phyloP scores from a whole-genome alignment of 768 basidiomycete species.

The Lactifluus pinguis region DNA sequence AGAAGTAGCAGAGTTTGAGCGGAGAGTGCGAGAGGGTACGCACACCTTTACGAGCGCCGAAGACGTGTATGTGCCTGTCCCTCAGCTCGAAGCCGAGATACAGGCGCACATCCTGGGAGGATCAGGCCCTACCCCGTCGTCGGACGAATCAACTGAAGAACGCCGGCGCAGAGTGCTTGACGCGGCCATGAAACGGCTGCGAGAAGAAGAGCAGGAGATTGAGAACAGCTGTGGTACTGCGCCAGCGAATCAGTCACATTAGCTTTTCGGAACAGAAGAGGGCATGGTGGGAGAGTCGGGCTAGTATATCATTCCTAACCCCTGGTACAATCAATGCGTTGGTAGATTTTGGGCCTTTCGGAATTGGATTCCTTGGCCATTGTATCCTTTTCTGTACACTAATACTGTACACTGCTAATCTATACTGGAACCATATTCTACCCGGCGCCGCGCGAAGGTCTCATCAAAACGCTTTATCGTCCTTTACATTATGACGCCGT shows the following conservation, averaged over 20 bases:
- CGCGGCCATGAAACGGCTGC: constrained; percentile 53
- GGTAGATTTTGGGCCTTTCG: not conserved
- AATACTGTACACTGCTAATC: not conserved
- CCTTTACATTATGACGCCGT: not conserved
- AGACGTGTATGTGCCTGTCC: constrained; percentile 41
- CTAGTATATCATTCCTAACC: not conserved
- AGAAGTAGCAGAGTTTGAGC: constrained; percentile 64
- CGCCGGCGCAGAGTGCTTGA: constrained; percentile 45
- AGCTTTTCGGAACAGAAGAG: not conserved
- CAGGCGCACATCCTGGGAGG: constrained; percentile 45
- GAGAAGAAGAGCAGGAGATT: constrained; percentile 59
- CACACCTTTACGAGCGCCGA: constrained; percentile 37
- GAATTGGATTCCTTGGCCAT: not conserved
- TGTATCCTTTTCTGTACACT: not conserved
- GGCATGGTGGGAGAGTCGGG: no score
- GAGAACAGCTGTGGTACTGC: constrained; percentile 63
- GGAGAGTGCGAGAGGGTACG: constrained; percentile 40
- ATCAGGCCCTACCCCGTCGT: not conserved
- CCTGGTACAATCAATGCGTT: not conserved
- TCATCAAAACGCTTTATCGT: not conserved
- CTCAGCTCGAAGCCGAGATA: constrained; percentile 49
- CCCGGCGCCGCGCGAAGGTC: no score
- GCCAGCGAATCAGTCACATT: not conserved
- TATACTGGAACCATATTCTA: no score
- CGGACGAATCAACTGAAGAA: constrained; percentile 45